Evolutionary conservation across 768 basidiomycete genomes (phyloP), one percentile per base, ranked within the genome.

Genomic region (Sistotremastrum suecicum): DNA sequence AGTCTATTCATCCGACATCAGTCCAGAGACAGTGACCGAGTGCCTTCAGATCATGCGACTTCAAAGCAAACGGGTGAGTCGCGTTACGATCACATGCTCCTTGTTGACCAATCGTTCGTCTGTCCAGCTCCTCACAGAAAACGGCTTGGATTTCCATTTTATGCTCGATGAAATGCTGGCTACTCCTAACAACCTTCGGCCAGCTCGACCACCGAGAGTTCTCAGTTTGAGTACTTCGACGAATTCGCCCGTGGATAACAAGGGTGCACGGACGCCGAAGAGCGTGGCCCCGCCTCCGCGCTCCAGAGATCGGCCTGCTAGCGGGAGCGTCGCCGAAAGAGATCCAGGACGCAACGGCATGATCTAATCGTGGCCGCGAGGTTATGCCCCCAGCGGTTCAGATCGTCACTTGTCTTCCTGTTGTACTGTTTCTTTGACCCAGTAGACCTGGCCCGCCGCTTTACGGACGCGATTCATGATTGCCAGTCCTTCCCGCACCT

Each of bases 391-490:
- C 20, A 20, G 20, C 2, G 20, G 20, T 2, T 20, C 20, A 20
- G 20, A 20, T 20, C 20, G 20, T 20, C 20, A 20, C 20, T 20
- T 20, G 20, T 20, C 20, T 20, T 20, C 20, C 20, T 20, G 20
- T 20, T 20, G 20, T 20, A 20, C 20, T 1, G 1, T 20, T 20
- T 20, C 20, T 11, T 39, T 48, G 6, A 68, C 49, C 63, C 66
- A 67, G 35, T 50, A 49, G 7, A 53, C 54, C 42, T 80, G 75
- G 3, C 80, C 76, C 5, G 91, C 90, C 1, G 94, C 92, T 59
- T 97, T 97, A 50, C 74, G 74, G 29, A 91, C 77, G 11, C 94
- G 73, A 60, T 98, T 95, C 89, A 95, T 97, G 31, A 97, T 75
- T 5, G 94, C 94, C 31, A 95, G 63, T 0, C 94, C 94, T 55